Conservation (phyloP, 208 protist genomes). For the Leishmania braziliensis region DNA sequence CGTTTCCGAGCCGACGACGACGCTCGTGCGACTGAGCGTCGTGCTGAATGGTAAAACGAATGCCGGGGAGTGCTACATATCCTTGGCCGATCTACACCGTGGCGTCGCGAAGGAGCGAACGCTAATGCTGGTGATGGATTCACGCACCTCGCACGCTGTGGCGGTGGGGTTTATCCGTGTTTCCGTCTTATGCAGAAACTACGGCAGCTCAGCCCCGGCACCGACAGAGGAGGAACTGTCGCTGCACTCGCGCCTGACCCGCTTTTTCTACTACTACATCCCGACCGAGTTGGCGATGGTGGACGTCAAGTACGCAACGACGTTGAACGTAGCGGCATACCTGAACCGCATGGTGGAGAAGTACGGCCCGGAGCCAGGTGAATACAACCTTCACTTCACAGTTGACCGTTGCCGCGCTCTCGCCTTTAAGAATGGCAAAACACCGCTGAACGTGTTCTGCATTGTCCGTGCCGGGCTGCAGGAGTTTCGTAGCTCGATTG, state of each 20-base stretch:
- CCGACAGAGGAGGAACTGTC: constrained; percentile 40
- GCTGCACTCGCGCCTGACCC: constrained; percentile 52
- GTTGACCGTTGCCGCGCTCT: constrained; percentile 51
- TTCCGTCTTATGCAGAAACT: constrained; percentile 52
- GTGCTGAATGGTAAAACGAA: constrained; percentile 43
- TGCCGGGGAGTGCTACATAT: constrained; percentile 67
- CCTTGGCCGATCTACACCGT: constrained; percentile 56
- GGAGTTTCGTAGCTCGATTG: constrained; percentile 58
- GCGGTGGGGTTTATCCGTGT: constrained; percentile 70
- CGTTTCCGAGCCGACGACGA: constrained; percentile 48
- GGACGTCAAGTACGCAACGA: constrained; percentile 66
- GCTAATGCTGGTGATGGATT: constrained; percentile 65
- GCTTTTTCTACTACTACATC: constrained; percentile 80
- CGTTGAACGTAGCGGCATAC: constrained; percentile 67
- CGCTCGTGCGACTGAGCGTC: constrained; percentile 54
- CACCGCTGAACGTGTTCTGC: constrained; percentile 34
- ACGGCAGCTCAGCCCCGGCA: constrained; percentile 45
- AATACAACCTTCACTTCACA: constrained; percentile 51
- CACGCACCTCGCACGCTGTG: constrained; percentile 34
- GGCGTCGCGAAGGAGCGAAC: constrained; percentile 55
- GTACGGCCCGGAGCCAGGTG: constrained; percentile 79
- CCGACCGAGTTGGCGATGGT: constrained; percentile 56
- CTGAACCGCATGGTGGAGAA: constrained; percentile 56
- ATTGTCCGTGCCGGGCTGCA: constrained; percentile 56
- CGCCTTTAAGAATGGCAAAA: constrained; percentile 9